These are phyloP conservation scores for Xylaria sp. DNA, from an alignment of 2,329 filamentous ascomycete genomes.

Conservation along the genomic window DNA sequence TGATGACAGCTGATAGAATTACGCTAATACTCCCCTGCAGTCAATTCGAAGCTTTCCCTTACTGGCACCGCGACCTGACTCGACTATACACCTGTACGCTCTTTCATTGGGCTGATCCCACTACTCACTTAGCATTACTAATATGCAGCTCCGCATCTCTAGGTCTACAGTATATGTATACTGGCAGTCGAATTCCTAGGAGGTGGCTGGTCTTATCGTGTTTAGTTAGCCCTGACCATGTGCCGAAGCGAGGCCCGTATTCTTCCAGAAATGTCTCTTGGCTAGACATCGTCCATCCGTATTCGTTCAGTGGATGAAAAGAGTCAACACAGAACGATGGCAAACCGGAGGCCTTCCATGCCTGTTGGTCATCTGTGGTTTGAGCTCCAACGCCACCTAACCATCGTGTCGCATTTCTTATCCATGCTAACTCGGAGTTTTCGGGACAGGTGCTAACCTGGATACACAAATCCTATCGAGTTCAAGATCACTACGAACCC, in stretches of 20 bases:
- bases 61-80: slow-evolving; percentile 23
- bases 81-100: slow-evolving; percentile 19
- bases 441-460: slow-evolving; percentile 7
- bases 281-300: slow-evolving; percentile 29
- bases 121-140: not conserved
- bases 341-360: slow-evolving; percentile 17
- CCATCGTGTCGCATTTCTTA: slow-evolving; percentile 15
- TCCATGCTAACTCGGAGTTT: slow-evolving; percentile 13
- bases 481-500: slow-evolving; percentile 13
- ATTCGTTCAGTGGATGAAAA: slow-evolving; percentile 22
- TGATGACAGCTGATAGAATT: slow-evolving; percentile 12
- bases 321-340: not conserved
- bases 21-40: slow-evolving; percentile 26
- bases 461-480: not conserved
- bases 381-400: not conserved
- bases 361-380: not conserved
- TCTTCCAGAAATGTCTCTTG: slow-evolving; percentile 28
- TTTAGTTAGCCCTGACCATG: slow-evolving; percentile 23
- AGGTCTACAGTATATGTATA: too few species aligned
- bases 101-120: slow-evolving; percentile 14
- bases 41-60: slow-evolving; percentile 20
- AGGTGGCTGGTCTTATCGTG: slow-evolving; percentile 34
- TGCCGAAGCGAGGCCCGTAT: slow-evolving; percentile 31
- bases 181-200: not conserved
- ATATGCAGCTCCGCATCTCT: slow-evolving; percentile 12